Percentiles rank a stretch among this genome's conserved stretches.
Evolutionary conservation across 441 rosid genomes (phyloP).

Genomic region (Jatropha multifida): DNA sequence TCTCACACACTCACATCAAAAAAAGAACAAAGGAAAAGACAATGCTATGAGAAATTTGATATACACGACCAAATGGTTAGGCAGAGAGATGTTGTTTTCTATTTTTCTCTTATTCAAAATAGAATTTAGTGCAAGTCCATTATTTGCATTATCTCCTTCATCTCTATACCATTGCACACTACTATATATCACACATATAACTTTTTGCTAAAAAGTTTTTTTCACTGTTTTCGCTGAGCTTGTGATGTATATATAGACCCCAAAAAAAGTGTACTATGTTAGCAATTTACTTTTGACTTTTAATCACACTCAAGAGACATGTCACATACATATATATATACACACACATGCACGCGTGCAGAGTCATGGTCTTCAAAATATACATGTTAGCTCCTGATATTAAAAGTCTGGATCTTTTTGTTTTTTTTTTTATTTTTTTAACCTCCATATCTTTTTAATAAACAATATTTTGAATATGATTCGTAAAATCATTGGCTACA

Average conservation of each 20-base stretch:
- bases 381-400: neutral
- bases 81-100: constrained; percentile 3
- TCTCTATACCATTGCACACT: neutral
- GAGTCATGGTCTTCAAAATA: neutral
- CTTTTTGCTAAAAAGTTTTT: constrained; percentile 10
- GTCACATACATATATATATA: neutral
- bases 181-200: neutral
- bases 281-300: neutral
- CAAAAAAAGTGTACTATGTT: constrained; percentile 5
- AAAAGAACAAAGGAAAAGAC: constrained; percentile 13
- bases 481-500: too few species aligned
- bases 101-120: neutral
- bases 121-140: constrained; percentile 18
- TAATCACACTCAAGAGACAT: neutral
- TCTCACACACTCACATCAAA: neutral
- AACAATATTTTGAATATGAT: too few species aligned
- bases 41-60: neutral
- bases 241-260: neutral
- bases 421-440: too few species aligned
- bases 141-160: constrained; percentile 2
- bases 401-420: too few species aligned
- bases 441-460: too few species aligned
- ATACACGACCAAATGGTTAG: constrained; percentile 5
- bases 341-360: neutral
- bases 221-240: neutral